These are phyloP conservation scores for Anacardium occidentale DNA, from an alignment of 345 rosid genomes.

Conservation along the genomic window DNA sequence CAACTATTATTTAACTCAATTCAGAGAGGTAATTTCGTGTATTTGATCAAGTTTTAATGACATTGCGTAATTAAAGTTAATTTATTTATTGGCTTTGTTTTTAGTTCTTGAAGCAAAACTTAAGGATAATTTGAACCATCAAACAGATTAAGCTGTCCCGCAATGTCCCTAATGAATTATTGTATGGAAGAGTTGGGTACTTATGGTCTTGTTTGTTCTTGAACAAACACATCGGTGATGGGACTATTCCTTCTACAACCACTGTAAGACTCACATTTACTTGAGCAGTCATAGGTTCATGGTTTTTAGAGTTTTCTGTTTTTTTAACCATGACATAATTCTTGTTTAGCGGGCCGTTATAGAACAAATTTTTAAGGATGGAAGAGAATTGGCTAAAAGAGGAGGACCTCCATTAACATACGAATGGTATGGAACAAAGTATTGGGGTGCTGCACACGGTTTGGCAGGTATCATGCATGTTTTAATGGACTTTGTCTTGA, in stretches of 20 bases:
- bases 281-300: background rate
- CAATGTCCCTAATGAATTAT: constrained; percentile 48
- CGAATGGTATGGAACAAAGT: constrained; percentile 66
- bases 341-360: constrained; percentile 44
- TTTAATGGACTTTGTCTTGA: constrained; percentile 58
- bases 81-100: background rate
- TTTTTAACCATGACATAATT: background rate
- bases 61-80: background rate
- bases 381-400: constrained; percentile 39
- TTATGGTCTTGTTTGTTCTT: constrained; percentile 64
- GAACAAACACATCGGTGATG: constrained; percentile 47
- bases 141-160: constrained; percentile 53
- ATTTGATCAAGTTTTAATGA: background rate
- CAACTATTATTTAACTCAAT: constrained; percentile 40
- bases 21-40: constrained; percentile 37
- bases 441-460: constrained; percentile 84
- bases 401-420: constrained; percentile 59
- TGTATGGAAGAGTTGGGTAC: constrained; percentile 66
- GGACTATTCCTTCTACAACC: constrained; percentile 39
- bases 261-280: constrained; percentile 35
- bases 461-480: constrained; percentile 68
- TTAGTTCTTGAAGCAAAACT: background rate
- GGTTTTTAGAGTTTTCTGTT: background rate
- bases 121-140: constrained; percentile 1
- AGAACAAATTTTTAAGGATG: constrained; percentile 47